These are phyloP conservation scores for Kuraishia hungarica DNA, from an alignment of 805 yeast species.

Conservation along the genomic window DNA sequence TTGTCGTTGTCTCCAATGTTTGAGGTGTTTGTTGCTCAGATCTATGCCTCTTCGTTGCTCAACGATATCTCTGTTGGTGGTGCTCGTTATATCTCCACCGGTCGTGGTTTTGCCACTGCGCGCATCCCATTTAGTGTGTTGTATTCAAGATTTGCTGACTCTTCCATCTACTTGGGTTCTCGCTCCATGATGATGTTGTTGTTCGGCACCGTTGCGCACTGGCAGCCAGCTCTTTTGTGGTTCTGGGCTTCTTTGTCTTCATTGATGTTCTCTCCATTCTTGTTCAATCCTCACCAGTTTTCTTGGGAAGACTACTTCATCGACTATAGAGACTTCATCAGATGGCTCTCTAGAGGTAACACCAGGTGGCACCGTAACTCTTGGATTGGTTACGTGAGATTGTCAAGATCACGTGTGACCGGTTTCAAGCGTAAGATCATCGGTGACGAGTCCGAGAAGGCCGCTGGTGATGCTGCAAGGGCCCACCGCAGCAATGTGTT, in stretches of 20 bases:
- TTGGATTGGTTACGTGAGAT: slow-evolving; percentile 79
- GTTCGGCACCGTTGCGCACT: slow-evolving; percentile 66
- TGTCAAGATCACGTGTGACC: slow-evolving; percentile 76
- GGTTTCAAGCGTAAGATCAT: slow-evolving; percentile 74
- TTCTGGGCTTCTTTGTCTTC: slow-evolving; percentile 93
- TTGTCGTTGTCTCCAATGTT: slow-evolving; percentile 70
- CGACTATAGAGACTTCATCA: slow-evolving; percentile 89
- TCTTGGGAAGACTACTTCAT: slow-evolving; percentile 93
- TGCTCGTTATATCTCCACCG: slow-evolving; percentile 80
- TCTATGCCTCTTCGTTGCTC: slow-evolving; percentile 62
- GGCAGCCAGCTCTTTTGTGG: slow-evolving; percentile 95
- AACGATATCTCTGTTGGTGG: slow-evolving; percentile 77
- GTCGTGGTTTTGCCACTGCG: slow-evolving; percentile 80
- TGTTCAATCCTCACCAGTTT: slow-evolving; percentile 97
- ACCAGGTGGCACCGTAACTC: slow-evolving; percentile 84
- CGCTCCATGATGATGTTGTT: slow-evolving; percentile 65
- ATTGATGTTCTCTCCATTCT: slow-evolving; percentile 82
- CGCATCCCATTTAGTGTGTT: slow-evolving; percentile 69
- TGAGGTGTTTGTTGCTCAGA: slow-evolving; percentile 77
- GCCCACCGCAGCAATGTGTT: slow-evolving; percentile 72
- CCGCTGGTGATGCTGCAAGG: slow-evolving; percentile 77
- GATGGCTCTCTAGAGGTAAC: slow-evolving; percentile 90
- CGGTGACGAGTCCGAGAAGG: slow-evolving; percentile 73
- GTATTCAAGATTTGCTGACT: slow-evolving; percentile 72
- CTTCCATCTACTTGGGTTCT: slow-evolving; percentile 80